Base-by-base conservation (phyloP, 495 filamentous ascomycete species). In the Mycothermus thermophilus region DNA sequence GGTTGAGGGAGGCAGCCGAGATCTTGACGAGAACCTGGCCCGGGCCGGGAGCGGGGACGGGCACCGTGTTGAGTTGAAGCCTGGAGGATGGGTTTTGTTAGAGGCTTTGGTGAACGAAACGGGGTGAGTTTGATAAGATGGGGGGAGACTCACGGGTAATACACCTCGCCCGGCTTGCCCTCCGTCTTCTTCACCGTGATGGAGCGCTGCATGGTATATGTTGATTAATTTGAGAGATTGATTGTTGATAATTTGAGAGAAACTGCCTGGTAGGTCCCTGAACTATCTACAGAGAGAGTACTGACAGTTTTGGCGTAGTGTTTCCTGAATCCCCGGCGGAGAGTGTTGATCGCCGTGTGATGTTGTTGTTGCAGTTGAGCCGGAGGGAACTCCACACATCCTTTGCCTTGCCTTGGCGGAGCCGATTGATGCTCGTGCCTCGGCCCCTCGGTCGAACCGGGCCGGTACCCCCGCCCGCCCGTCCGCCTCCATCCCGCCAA, bases 161-260 rank as follows among this genome's bases (percentile, higher is more conserved):
- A 93, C 31, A 93, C 85, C 55, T 90, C 65, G 29, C 86, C 83
- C 8, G 84, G 83, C 56, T 86, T 88, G 42, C 83, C 55, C 12
- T 71, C 66, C 19, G 64, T 50, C 26, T 73, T 63, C 41, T 70
- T 58, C 32, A 77, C 52, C 13, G 55, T 67, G 32, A 73, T 50
- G 21, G 56, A 49, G 33, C 54, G 54, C 7, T 62, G 58, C 67
- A 70, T 73, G 18, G 12, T 57, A n/a, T n/a, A n/a, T n/a, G n/a
- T n/a, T n/a, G n/a, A n/a, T n/a, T 41, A 13, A 34, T 18, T 18
- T 27, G 12, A 15, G 22, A 11, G 10, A n/a, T 10, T 4, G n/a
- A 13, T 1, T 30, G 19, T 1, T 32, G 8, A 12, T 13, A 13
- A 8, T 1, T 18, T 26, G 23, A 26, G n/a, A n/a, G n/a, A n/a